Base-by-base conservation (phyloP, 164 flowering plant genomes). In the Magnolia sinica region DNA sequence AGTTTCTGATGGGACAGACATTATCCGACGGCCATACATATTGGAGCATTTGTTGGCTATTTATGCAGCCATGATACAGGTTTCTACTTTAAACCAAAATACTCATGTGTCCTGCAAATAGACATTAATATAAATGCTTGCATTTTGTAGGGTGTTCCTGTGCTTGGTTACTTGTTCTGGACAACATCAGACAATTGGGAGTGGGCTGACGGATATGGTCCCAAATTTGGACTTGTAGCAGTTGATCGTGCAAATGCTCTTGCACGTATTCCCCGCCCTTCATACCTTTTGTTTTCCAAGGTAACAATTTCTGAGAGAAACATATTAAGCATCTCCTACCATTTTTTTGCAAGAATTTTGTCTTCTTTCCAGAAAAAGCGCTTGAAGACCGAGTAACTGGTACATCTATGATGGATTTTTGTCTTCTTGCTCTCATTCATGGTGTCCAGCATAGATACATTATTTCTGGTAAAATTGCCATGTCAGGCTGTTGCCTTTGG, bases 131-230 rank as follows among this genome's bases (percentile, higher is more conserved):
- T 64, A 27, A 58, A 68, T 68, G 51, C 18, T 27, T 52, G 51
- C 31, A 14, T 58, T 75, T 68, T 79, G 23, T 73, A 96, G 99
- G 99, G 99, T 76, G 97, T 96, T 22, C 97, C 85, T 59, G 89
- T 96, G 66, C 85, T 92, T 79, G 99, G 98, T 64, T 96, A 96
- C 79, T 79, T 96, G 73, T 94, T 94, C 80, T 96, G 99, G 99
- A 96, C 99, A 64, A 91, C 87, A 64, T 94, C 98, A 74, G 99
- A 96, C 75, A 96, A 96, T 73, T 96, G 99, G 99, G 99, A 96
- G 82, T 92, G 99, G 99, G 98, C 99, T 55, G 99, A 96, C 86
- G 98, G 99, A 14, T 96, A 96, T 89, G 99, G 99, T 63, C 99
- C 99, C 49, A 96, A 96, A 83, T 96, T 94, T 83, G 99, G 99